A percentile compares a stretch with the other conserved stretches of the same genome.
phyloP scores from a whole-genome alignment of 352 stramenopile species.

The Globisporangium barbulae region DNA sequence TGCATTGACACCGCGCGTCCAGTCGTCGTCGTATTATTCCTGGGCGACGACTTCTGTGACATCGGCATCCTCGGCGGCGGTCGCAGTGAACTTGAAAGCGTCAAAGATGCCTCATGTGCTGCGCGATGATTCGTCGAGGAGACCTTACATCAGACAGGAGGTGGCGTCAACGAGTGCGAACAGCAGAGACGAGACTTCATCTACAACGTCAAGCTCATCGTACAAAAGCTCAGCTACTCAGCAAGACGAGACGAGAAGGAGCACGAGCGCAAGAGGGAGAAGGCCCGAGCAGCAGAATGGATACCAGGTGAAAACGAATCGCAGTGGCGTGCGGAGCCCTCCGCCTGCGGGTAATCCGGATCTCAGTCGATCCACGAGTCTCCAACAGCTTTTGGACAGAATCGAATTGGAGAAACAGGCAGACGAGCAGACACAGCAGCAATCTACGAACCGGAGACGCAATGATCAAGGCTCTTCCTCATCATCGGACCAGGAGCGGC shows the following conservation, averaged over 20 bases:
- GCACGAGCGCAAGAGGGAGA: constrained; percentile 3
- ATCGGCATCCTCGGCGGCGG: constrained; percentile 1
- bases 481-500: constrained; percentile 2
- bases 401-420: constrained; percentile 36
- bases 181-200: neutral
- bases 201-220: neutral
- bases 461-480: constrained; percentile 11
- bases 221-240: neutral
- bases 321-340: constrained; percentile 12
- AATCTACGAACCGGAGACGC: constrained; percentile 5
- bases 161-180: neutral
- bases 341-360: constrained; percentile 30
- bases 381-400: constrained; percentile 53
- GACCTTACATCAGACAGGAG: neutral
- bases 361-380: constrained; percentile 42
- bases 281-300: constrained; percentile 1
- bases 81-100: neutral
- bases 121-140: constrained; percentile 3
- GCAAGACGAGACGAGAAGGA: constrained; percentile 8
- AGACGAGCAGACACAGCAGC: constrained; percentile 9
- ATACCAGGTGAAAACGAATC: neutral
- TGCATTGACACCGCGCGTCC: neutral
- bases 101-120: neutral
- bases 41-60: constrained; percentile 13
- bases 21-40: constrained; percentile 6